Conservation (phyloP, 495 filamentous ascomycete species). For the Tuber melanosporum region DNA sequence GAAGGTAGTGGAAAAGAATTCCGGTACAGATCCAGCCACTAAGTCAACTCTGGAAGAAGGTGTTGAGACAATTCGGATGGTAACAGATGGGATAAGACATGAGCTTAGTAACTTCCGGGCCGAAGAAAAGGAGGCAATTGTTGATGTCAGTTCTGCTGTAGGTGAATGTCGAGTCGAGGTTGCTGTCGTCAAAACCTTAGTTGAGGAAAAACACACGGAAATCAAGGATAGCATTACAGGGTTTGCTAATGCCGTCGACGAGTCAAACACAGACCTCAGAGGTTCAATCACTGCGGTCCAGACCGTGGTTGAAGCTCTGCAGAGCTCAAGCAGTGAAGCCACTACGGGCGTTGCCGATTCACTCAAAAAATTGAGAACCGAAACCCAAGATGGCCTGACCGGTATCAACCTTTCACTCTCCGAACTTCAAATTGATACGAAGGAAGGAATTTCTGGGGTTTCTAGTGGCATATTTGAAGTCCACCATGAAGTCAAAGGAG, state of each 20-base stretch:
- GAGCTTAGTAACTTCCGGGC: slow-evolving; percentile 24
- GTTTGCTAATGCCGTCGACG: slow-evolving; percentile 18
- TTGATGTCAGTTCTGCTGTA: slow-evolving; percentile 47
- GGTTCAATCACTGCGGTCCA: slow-evolving; percentile 26
- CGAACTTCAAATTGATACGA: slow-evolving; percentile 23
- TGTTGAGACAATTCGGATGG: slow-evolving; percentile 31
- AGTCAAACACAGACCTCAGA: slow-evolving; percentile 24
- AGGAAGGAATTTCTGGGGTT: slow-evolving; percentile 44
- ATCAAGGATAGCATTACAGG: slow-evolving; percentile 23
- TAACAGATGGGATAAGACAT: slow-evolving; percentile 29
- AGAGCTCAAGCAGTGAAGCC: slow-evolving; percentile 23
- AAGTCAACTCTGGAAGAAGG: slow-evolving; percentile 30
- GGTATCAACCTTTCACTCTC: slow-evolving; percentile 22
- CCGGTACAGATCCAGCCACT: slow-evolving; percentile 29
- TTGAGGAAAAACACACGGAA: slow-evolving; percentile 38
- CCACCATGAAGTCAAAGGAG: slow-evolving; percentile 26
- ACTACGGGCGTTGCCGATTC: slow-evolving; percentile 24
- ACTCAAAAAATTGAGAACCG: slow-evolving; percentile 24
- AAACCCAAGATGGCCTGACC: slow-evolving; percentile 28
- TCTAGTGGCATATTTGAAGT: slow-evolving; percentile 33
- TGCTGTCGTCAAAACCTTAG: slow-evolving; percentile 32
- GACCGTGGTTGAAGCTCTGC: slow-evolving; percentile 22
- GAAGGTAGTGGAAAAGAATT: slow-evolving; percentile 52
- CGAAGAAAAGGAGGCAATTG: slow-evolving; percentile 36
- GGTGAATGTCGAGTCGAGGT: slow-evolving; percentile 44